These are phyloP conservation scores for Stramenopiles sp. DNA, from an alignment of 352 stramenopile species.

Conservation along the genomic window DNA sequence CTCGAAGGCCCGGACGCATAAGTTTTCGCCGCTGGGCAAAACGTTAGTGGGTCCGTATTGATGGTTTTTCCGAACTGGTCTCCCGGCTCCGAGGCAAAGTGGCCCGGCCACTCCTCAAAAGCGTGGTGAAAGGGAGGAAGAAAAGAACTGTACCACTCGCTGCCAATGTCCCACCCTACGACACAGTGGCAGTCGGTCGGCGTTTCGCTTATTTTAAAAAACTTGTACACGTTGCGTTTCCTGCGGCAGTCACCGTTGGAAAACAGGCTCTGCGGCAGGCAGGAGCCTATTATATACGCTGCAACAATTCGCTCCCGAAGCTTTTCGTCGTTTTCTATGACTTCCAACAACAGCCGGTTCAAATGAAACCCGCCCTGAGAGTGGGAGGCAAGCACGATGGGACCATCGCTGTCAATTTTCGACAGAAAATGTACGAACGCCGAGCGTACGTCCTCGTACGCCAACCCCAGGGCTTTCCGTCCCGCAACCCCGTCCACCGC, in stretches of 20 bases:
- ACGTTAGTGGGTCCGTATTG: not conserved
- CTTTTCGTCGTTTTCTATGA: not conserved
- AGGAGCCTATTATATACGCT: not conserved
- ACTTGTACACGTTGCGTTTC: not conserved
- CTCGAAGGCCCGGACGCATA: not conserved
- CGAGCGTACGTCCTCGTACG: not conserved
- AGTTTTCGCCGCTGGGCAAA: too few relatives aligned
- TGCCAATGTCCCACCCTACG: not conserved
- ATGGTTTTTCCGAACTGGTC: too few relatives aligned
- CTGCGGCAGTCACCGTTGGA: too few relatives aligned
- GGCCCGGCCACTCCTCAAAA: not conserved
- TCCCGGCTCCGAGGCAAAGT: too few relatives aligned
- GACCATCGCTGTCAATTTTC: not conserved
- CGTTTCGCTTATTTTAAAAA: not conserved
- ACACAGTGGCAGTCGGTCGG: not conserved
- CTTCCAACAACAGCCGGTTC: not conserved
- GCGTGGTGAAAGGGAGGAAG: too few relatives aligned
- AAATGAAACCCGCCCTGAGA: not conserved
- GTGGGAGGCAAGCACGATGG: not conserved
- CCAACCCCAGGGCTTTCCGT: not conserved
- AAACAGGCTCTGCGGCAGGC: not conserved
- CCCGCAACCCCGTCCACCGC: not conserved
- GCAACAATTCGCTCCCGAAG: not conserved
- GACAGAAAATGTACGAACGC: not conserved
- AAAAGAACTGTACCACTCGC: too few relatives aligned